Conservation (phyloP, 768 basidiomycete species). For the Tylopilus felleus region DNA sequence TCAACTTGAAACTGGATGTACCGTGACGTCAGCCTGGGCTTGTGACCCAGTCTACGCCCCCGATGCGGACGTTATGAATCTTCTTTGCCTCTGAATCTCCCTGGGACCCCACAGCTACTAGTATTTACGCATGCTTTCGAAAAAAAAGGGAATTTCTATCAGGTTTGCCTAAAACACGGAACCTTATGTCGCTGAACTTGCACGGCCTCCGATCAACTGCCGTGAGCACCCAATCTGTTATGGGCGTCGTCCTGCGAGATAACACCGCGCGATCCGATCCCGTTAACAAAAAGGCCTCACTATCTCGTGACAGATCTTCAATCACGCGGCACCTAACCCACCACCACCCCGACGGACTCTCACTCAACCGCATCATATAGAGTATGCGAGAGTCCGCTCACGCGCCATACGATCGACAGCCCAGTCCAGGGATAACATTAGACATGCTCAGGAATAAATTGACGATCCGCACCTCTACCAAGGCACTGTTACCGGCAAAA, state of each 20-base stretch:
- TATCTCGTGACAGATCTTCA: slow-evolving; percentile 3
- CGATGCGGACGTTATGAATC: background rate
- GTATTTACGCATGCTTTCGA: background rate
- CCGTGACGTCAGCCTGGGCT: background rate
- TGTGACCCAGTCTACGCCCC: background rate
- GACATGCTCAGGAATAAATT: background rate
- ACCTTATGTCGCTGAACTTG: background rate
- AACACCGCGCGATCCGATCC: slow-evolving; percentile 16
- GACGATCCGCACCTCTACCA: slow-evolving; percentile 15
- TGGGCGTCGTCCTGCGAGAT: background rate
- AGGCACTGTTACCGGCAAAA: background rate
- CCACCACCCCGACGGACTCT: background rate
- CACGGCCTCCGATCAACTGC: slow-evolving; percentile 1
- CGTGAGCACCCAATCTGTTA: background rate
- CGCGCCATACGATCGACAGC: slow-evolving; percentile 1
- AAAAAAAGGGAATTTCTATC: background rate
- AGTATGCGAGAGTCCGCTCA: background rate
- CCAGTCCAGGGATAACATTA: background rate
- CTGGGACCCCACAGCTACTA: background rate
- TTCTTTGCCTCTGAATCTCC: background rate
- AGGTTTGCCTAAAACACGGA: background rate
- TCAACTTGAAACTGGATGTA: background rate
- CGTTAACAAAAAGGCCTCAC: background rate
- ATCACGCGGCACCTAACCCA: background rate
- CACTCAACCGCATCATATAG: background rate